A percentile compares a stretch with the other conserved stretches of the same genome.
phyloP scores from a whole-genome alignment of 2,329 filamentous ascomycete species.

The Exophiala oligosperma region DNA sequence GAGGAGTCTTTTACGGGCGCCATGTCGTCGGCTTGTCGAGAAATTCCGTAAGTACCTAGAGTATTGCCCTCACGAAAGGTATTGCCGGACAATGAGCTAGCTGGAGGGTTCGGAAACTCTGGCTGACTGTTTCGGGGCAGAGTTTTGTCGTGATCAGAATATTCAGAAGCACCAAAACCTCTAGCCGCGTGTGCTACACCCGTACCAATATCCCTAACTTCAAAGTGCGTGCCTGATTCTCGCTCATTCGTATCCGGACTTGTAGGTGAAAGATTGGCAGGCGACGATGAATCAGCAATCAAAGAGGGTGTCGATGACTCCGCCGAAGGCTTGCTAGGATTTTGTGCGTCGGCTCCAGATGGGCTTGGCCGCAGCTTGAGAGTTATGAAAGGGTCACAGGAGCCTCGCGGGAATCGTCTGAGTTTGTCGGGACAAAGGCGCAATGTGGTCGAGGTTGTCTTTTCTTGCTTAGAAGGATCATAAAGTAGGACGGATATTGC shows the following conservation, averaged over 20 bases:
- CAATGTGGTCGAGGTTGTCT: not conserved
- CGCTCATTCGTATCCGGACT: no score
- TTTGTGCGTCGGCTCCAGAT: not conserved
- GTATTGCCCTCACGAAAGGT: not conserved
- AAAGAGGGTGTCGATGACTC: conserved; percentile 3
- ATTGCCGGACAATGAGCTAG: not conserved
- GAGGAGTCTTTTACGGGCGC: conserved; percentile 27
- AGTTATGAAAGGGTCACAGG: not conserved
- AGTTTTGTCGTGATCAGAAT: not conserved
- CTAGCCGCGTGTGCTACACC: not conserved
- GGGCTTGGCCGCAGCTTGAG: not conserved
- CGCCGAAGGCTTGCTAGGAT: not conserved
- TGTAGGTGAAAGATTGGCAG: no score
- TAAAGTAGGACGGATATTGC: not conserved
- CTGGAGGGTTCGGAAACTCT: not conserved
- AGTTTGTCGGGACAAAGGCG: not conserved
- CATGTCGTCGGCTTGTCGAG: conserved; percentile 8
- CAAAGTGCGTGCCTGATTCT: no score
- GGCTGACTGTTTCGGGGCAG: not conserved
- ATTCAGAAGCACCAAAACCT: not conserved
- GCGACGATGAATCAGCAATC: not conserved
- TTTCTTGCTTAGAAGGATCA: not conserved
- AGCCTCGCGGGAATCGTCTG: not conserved
- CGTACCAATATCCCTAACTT: not conserved
- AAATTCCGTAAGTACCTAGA: not conserved